Evolutionary conservation across 2,329 filamentous ascomycete species (phyloP).

Genomic region (Fusarium newnesense): DNA sequence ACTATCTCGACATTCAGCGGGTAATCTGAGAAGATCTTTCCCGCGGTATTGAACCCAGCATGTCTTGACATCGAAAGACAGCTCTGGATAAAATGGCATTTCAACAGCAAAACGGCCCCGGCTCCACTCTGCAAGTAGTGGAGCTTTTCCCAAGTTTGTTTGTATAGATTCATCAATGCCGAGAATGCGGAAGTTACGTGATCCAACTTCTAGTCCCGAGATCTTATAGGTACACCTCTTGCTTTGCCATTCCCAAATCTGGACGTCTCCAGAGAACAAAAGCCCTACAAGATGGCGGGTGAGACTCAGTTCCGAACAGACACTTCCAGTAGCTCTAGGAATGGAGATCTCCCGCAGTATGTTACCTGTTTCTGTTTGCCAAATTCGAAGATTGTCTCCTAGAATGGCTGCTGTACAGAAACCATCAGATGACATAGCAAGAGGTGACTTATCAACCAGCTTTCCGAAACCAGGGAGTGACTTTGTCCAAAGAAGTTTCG

Average conservation of each 20-base stretch:
- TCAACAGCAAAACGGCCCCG: neutral
- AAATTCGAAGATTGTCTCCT: neutral
- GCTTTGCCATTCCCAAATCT: neutral
- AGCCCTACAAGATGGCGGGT: neutral
- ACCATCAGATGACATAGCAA: neutral
- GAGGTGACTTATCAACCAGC: neutral
- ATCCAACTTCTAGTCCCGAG: neutral
- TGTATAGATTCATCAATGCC: neutral
- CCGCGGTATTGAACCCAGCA: neutral
- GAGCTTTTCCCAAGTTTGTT: neutral
- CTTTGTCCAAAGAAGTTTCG: neutral
- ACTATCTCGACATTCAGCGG: neutral
- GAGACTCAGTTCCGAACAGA: neutral
- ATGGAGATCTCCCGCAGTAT: neutral
- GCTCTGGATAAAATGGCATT: neutral
- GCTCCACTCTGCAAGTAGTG: neutral
- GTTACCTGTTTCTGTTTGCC: neutral
- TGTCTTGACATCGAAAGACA: neutral
- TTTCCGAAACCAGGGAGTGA: neutral
- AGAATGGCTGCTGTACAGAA: neutral
- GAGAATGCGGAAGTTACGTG: neutral
- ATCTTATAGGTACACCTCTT: neutral
- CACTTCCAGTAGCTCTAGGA: neutral
- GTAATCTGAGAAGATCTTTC: neutral
- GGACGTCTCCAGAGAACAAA: too few relatives aligned